Conservation (phyloP, 768 basidiomycete genomes). For the Boletus vinaceobasis region DNA sequence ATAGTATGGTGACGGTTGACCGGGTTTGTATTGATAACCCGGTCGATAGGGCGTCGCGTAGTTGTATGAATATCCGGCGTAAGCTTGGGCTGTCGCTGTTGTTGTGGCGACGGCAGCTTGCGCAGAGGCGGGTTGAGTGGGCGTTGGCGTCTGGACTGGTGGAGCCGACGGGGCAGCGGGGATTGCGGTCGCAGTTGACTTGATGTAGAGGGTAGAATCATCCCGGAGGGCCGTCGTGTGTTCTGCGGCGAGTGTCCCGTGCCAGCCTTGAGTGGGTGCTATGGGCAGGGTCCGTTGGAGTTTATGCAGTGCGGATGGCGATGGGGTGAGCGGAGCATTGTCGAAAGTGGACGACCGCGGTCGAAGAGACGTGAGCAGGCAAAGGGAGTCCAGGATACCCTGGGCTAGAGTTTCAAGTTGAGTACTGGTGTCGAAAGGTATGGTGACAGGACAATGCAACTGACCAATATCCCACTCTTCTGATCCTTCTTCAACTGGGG, state of each 20-base stretch:
- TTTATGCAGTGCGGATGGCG: slow-evolving; percentile 61
- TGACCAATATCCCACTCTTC: slow-evolving; percentile 84
- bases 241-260: slow-evolving; percentile 63
- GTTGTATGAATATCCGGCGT: slow-evolving; percentile 34
- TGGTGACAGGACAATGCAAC: slow-evolving; percentile 23
- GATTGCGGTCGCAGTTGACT: slow-evolving; percentile 38
- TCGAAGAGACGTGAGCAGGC: slow-evolving; percentile 64
- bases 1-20: slow-evolving; percentile 34
- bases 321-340: slow-evolving; percentile 53
- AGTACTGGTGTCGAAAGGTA: slow-evolving; percentile 5
- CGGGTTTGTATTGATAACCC: slow-evolving; percentile 37
- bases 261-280: slow-evolving; percentile 62
- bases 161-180: slow-evolving; percentile 33
- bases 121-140: slow-evolving; percentile 23
- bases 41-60: slow-evolving; percentile 35
- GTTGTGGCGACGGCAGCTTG: slow-evolving; percentile 23
- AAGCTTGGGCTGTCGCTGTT: slow-evolving; percentile 27
- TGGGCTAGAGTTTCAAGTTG: slow-evolving; percentile 49
- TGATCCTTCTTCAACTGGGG: slow-evolving; percentile 58
- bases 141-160: slow-evolving; percentile 33
- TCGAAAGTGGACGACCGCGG: slow-evolving; percentile 51
- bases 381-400: slow-evolving; percentile 67
- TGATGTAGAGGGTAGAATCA: slow-evolving; percentile 69
- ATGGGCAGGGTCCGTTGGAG: slow-evolving; percentile 68
- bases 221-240: slow-evolving; percentile 64